Conservation (phyloP, 139 green algal genomes). For the Chara braunii region DNA sequence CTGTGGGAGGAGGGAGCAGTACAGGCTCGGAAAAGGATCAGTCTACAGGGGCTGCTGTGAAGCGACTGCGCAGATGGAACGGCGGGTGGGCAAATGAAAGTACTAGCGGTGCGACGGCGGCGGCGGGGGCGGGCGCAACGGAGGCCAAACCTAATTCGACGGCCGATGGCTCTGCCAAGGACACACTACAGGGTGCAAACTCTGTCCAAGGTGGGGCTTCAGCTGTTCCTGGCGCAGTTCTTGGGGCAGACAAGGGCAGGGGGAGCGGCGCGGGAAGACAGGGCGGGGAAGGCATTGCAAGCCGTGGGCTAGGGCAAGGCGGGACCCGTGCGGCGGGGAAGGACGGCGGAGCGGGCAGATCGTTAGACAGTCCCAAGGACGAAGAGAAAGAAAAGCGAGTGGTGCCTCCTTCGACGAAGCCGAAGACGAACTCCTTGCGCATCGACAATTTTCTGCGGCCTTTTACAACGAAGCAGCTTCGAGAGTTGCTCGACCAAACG, state of each 20-base stretch:
- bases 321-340: too few species aligned
- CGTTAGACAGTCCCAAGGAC: too few species aligned
- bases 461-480: slow-evolving; percentile 51
- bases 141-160: background rate
- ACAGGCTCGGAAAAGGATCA: background rate
- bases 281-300: background rate
- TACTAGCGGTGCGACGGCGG: background rate
- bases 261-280: background rate
- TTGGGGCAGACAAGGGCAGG: too few species aligned
- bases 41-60: background rate
- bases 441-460: slow-evolving; percentile 72
- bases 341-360: too few species aligned
- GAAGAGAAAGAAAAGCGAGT: too few species aligned
- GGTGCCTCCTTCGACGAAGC: slow-evolving; percentile 7
- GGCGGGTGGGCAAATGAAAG: background rate
- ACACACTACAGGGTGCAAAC: too few species aligned
- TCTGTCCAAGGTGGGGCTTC: too few species aligned
- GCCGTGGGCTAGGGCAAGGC: background rate
- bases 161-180: background rate
- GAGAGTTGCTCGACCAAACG: slow-evolving; percentile 29
- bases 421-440: slow-evolving; percentile 45
- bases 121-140: background rate
- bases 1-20: background rate
- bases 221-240: too few species aligned
- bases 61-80: slow-evolving; percentile 5